A percentile compares a stretch with the other conserved stretches of the same genome.
phyloP scores from a whole-genome alignment of 1,139 yeast species.

The Petasospora fabianii region DNA sequence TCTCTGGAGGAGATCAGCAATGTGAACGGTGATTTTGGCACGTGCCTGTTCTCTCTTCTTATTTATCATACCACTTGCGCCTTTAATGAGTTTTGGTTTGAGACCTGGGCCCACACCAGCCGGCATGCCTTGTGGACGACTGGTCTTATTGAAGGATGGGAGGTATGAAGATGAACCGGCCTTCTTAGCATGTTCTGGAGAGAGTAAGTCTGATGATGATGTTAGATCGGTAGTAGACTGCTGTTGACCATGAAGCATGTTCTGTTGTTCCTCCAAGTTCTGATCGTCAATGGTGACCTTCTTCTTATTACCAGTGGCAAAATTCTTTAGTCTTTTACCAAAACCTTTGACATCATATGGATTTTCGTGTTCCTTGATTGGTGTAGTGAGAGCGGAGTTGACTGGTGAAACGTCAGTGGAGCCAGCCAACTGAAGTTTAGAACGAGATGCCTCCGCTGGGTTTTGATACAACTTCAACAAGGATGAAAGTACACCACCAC shows the following conservation, averaged over 20 bases:
- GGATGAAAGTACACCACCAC: slow-evolving; percentile 81
- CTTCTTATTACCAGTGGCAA: slow-evolving; percentile 13
- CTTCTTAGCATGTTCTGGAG: slow-evolving; percentile 11
- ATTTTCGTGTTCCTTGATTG: slow-evolving; percentile 16
- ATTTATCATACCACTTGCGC: slow-evolving; percentile 24
- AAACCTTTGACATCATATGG: slow-evolving; percentile 9
- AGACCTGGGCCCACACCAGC: too few relatives aligned
- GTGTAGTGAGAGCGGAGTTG: slow-evolving; percentile 18
- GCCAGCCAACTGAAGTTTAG: slow-evolving; percentile 22
- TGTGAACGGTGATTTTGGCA: slow-evolving; percentile 80
- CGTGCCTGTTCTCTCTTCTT: slow-evolving; percentile 41
- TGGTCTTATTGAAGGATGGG: slow-evolving; percentile 22
- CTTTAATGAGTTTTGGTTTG: slow-evolving; percentile 23
- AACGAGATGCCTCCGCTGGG: slow-evolving; percentile 42
- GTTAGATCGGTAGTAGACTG: slow-evolving; percentile 20
- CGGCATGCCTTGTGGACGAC: slow-evolving; percentile 15
- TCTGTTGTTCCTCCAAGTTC: slow-evolving; percentile 15
- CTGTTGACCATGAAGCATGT: slow-evolving; percentile 18
- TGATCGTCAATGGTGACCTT: slow-evolving; percentile 23
- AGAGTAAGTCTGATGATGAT: slow-evolving; percentile 10
- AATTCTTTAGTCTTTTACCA: slow-evolving; percentile 17
- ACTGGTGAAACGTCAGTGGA: slow-evolving; percentile 5
- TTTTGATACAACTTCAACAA: slow-evolving; percentile 62
- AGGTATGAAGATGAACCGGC: slow-evolving; percentile 9
- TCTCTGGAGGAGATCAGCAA: slow-evolving; percentile 81